Base-by-base conservation (phyloP, 129 eudicot species). In the sunflower (Helianthus annuus) region DNA sequence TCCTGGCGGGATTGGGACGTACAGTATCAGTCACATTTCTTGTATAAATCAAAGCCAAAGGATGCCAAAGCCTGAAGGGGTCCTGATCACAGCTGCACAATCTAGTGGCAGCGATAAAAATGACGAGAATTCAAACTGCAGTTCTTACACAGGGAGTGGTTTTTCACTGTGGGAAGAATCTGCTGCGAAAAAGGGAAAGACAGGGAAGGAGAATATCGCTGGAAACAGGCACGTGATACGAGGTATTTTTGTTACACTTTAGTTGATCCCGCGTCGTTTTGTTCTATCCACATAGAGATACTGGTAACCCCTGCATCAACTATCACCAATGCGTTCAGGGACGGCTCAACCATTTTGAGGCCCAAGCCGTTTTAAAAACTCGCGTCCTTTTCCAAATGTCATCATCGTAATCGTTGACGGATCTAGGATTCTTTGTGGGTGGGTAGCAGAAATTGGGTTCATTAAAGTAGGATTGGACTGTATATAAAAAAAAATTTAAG, bases 81-180 rank as follows among this genome's bases (percentile, higher is more conserved):
- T 78, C 51, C 19, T 58, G 39, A 59, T 48, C 65, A 63, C 68
- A 27, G 78, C 68, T 56, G 82, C 82, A 44, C 82, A 78, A 55
- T 79, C 83, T 10, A 79, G 83, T 60, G 70, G 83, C 36, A 79
- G 83, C 22, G 78, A 79, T 57, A 79, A 79, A 79, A 79, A 72
- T 9, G 83, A 79, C n/a, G 83, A 87, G 13, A 87, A 82, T 78
- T 90, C 97, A 48, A 90, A 87, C 64, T 79, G 88, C 70, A 89
- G 95, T 84, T 89, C 98, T 61, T 83, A 89, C 68, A 66, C 91
- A 0, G 98, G 96, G 39, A 86, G 96, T 80, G 92, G 91, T 48
- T 94, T 94, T 83, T 87, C 96, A 2, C 68, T 94, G 74, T 94
- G 97, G 97, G 97, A 87, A 69, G 98, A 94, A 73, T 85, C 97